Percentiles rank a stretch among this genome's conserved stretches.
Conservation (phyloP, 2,329 filamentous ascomycete genomes). For the Pseudocercospora musae region DNA sequence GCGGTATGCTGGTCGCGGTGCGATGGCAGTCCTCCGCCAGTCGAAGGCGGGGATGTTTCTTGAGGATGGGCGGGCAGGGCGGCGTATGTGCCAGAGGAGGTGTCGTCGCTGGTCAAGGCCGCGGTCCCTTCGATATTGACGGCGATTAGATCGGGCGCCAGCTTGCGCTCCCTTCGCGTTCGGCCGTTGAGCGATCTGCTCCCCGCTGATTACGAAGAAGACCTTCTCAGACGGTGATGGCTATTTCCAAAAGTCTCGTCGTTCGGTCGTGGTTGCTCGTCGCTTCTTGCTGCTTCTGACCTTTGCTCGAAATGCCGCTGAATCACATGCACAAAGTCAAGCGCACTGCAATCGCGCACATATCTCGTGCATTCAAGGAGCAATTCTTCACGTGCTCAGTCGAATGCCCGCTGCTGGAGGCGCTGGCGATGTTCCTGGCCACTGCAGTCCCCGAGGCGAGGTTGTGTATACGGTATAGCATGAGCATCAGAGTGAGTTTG, state of each 20-base stretch:
- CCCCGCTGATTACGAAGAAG: neutral
- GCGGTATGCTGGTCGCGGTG: neutral
- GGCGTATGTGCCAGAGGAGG: slow-evolving; percentile 10
- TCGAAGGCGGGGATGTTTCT: neutral
- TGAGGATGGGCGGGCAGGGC: neutral
- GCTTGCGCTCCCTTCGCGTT: neutral
- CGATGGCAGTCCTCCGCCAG: neutral
- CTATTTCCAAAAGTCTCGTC: neutral
- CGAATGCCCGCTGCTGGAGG: neutral
- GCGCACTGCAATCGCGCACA: neutral
- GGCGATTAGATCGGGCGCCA: slow-evolving; percentile 6
- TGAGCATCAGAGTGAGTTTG: neutral
- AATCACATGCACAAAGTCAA: neutral
- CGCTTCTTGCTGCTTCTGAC: neutral
- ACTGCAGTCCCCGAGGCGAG: neutral
- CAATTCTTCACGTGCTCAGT: neutral
- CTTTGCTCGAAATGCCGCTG: neutral
- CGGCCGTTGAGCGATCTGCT: neutral
- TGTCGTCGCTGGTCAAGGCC: slow-evolving; percentile 15
- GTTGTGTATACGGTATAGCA: too few relatives aligned
- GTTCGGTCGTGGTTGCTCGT: neutral
- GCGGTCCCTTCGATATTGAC: slow-evolving; percentile 6
- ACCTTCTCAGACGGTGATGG: neutral
- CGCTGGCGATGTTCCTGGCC: neutral
- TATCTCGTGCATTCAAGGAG: neutral